phyloP scores from a whole-genome alignment of 495 filamentous ascomycete genomes.

The Penicillium soppii region DNA sequence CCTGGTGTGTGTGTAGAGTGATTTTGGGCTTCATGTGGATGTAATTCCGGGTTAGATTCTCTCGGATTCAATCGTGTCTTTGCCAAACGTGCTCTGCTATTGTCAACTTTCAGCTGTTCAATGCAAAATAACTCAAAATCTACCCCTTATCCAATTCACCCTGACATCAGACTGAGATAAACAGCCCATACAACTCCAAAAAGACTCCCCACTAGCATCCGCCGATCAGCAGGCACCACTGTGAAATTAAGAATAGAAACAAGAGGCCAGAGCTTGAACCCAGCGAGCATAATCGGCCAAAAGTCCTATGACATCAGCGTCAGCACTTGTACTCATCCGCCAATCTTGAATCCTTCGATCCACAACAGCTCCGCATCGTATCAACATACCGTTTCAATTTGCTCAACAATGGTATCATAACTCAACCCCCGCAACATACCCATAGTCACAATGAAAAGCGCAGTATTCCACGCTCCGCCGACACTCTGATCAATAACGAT shows the following conservation, averaged over 20 bases:
- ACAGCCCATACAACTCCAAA: constrained; percentile 80
- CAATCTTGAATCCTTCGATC: not conserved
- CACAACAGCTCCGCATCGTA: no score
- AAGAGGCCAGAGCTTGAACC: constrained; percentile 78
- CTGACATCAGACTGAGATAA: constrained; percentile 68
- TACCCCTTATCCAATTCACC: constrained; percentile 8
- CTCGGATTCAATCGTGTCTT: no score
- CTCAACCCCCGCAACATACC: constrained; percentile 44
- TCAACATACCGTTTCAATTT: not conserved
- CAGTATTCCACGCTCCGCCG: constrained; percentile 71
- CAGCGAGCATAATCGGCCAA: constrained; percentile 64
- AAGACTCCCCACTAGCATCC: constrained; percentile 67
- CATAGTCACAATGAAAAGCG: constrained; percentile 62
- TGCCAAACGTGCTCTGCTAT: no score
- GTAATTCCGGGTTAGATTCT: no score
- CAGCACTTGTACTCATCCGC: not conserved
- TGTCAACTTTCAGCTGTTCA: no score
- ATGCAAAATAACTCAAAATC: not conserved
- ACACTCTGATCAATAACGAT: constrained; percentile 75
- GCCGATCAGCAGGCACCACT: constrained; percentile 66
- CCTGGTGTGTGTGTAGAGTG: no score
- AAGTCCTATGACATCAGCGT: constrained; percentile 50
- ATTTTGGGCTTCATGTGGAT: no score
- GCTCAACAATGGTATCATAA: constrained; percentile 11
- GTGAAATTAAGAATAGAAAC: constrained; percentile 74